These are phyloP conservation scores for Sugiyamaella smithiae DNA, from an alignment of 805 yeast species.

Conservation along the genomic window DNA sequence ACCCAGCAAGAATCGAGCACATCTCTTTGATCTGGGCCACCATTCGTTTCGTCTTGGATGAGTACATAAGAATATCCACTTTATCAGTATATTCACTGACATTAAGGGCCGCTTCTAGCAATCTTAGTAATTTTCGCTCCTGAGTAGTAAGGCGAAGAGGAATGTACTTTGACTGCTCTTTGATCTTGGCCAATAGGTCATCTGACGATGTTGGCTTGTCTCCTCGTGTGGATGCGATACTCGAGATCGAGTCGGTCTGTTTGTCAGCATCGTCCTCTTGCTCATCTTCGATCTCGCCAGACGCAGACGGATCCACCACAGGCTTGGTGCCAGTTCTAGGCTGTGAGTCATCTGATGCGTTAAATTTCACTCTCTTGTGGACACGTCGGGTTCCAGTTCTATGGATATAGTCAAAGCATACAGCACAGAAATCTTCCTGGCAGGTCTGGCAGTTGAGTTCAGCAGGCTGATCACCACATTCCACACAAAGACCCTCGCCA, in stretches of 20 bases:
- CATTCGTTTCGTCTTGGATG: slow-evolving; percentile 67
- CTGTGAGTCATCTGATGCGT: not conserved
- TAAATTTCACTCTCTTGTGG: slow-evolving; percentile 22
- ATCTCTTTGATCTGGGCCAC: slow-evolving; percentile 70
- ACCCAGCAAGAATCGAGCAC: slow-evolving; percentile 74
- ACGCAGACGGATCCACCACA: slow-evolving; percentile 2
- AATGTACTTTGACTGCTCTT: slow-evolving; percentile 48
- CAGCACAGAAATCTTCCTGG: slow-evolving; percentile 64
- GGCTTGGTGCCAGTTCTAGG: not conserved
- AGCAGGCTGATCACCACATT: slow-evolving; percentile 70
- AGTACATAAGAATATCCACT: slow-evolving; percentile 65
- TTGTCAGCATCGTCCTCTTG: slow-evolving; percentile 20
- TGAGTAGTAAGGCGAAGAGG: slow-evolving; percentile 67
- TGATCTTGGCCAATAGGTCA: slow-evolving; percentile 23
- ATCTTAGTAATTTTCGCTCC: slow-evolving; percentile 64
- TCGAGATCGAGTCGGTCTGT: slow-evolving; percentile 18
- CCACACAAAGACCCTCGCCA: slow-evolving; percentile 51
- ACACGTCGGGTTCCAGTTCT: slow-evolving; percentile 50
- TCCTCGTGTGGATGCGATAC: slow-evolving; percentile 20
- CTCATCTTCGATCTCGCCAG: slow-evolving; percentile 15
- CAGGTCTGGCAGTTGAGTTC: slow-evolving; percentile 62
- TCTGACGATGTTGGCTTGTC: slow-evolving; percentile 17
- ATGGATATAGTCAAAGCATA: slow-evolving; percentile 66
- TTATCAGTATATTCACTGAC: slow-evolving; percentile 79
- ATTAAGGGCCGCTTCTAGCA: slow-evolving; percentile 71